These are phyloP conservation scores for Pyricularia grisea DNA, from an alignment of 2,329 filamentous ascomycete genomes.

Conservation along the genomic window DNA sequence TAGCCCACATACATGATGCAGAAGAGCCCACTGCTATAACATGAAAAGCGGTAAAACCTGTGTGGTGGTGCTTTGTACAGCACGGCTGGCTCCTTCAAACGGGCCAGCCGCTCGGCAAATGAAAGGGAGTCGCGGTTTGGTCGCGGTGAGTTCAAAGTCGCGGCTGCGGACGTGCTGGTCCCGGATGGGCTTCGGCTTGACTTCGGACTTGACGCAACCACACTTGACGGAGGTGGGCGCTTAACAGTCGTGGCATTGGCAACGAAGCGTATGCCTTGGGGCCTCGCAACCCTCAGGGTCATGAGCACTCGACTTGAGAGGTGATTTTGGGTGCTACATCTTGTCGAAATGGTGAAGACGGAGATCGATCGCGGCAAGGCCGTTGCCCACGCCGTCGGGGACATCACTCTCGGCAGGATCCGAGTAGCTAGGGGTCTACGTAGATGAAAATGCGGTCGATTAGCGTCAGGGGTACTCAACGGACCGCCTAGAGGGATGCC, in stretches of 20 bases:
- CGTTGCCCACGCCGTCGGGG: neutral
- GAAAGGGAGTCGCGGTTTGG: constrained; percentile 17
- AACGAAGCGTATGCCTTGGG: neutral
- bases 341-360: neutral
- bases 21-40: constrained; percentile 45
- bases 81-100: constrained; percentile 43
- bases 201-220: neutral
- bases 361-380: neutral
- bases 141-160: neutral
- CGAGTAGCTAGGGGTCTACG: neutral
- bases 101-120: constrained; percentile 46
- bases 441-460: neutral
- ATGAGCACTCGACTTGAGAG: neutral
- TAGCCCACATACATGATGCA: constrained; percentile 36
- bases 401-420: neutral
- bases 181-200: neutral
- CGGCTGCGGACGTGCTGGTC: constrained; percentile 14
- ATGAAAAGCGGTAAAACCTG: constrained; percentile 50
- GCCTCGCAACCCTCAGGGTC: neutral
- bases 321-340: neutral
- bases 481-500: neutral
- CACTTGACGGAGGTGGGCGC: neutral
- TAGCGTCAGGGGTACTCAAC: neutral
- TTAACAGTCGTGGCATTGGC: neutral
- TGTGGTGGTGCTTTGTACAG: constrained; percentile 60